These are phyloP conservation scores for Artemisia annua DNA, from an alignment of 129 eudicot species.

Conservation along the genomic window DNA sequence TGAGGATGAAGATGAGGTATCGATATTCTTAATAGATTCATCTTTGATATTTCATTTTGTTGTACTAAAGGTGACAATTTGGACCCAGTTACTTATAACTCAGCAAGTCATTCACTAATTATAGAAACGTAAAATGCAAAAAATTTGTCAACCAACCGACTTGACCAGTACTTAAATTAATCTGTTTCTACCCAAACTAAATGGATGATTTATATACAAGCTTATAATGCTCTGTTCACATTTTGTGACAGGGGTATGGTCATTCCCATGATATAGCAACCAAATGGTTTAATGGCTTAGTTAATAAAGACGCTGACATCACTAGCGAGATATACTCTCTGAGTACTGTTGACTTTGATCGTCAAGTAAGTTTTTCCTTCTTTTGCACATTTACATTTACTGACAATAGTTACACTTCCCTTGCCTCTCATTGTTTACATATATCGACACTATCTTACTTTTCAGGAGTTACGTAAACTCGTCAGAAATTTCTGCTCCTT, in stretches of 20 bases:
- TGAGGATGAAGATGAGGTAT: slow-evolving; percentile 70
- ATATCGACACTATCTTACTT: too few relatives aligned
- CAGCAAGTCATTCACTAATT: not conserved
- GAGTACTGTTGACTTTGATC: slow-evolving; percentile 74
- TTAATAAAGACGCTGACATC: slow-evolving; percentile 59
- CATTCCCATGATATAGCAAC: slow-evolving; percentile 40
- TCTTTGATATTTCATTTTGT: slow-evolving; percentile 9
- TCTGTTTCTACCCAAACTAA: not conserved
- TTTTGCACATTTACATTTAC: slow-evolving; percentile 10
- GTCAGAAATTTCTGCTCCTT: too few relatives aligned
- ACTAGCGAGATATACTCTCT: slow-evolving; percentile 87
- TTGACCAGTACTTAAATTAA: not conserved
- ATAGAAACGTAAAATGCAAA: not conserved
- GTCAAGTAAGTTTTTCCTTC: slow-evolving; percentile 61
- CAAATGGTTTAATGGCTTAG: slow-evolving; percentile 85
- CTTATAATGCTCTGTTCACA: slow-evolving; percentile 12
- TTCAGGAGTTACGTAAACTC: too few relatives aligned
- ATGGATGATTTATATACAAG: not conserved
- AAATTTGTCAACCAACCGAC: not conserved
- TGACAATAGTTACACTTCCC: too few relatives aligned
- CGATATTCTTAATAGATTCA: not conserved
- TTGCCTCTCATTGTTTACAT: too few relatives aligned
- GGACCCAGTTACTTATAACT: not conserved
- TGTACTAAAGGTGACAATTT: not conserved
- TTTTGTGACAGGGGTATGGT: slow-evolving; percentile 41